Base-by-base conservation (phyloP, 140 eudicot genomes). In the Senecio squalidus region DNA sequence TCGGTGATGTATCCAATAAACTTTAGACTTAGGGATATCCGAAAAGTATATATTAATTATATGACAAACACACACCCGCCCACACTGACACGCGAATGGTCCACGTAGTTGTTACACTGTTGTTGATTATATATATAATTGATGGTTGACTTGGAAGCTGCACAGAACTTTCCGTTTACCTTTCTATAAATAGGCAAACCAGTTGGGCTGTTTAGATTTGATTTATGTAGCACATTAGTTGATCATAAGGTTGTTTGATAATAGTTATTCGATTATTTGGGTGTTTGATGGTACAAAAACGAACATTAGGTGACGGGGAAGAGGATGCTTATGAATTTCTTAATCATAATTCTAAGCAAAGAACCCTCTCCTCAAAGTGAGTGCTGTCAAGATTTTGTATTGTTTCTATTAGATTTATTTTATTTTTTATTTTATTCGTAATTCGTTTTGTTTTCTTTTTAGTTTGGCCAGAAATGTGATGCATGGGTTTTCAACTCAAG, bases 281-380 rank as follows among this genome's bases (percentile, higher is more conserved):
- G 58, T 52, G 49, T 73, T n/a, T 81, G 76, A 81, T 84, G 90
- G 84, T 74, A 71, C 63, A 30, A 52, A 86, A 86, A 73, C 74
- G 95, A 53, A 62, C 38, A 8, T 70, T 71, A 14, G 61, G 64
- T 30, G 80, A 71, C 44, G 79, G 66, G 29, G 78, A 31, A 55
- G 87, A 65, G 18, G 84, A 70, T 38, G 87, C 60, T 23, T 76
- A 76, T 57, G 64, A 65, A 31, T 17, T 69, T 67, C 59, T 68
- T 50, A 34, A 15, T 36, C 71, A 29, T 14, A 73, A 64, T 58
- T 15, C 62, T 27, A 86, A 72, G 39, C 84, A 78, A 50, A 70
- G 66, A 29, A 23, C 47, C 36, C 40, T 46, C n/a, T 24, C 64
- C 43, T 57, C 84, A 6, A 40, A 15, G 95, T 82, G 43, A 51